Percentiles rank a stretch among this genome's conserved stretches.
These are phyloP conservation scores for Vachellia pachyceras DNA, from an alignment of 306 rosid genomes.

Conservation along the genomic window DNA sequence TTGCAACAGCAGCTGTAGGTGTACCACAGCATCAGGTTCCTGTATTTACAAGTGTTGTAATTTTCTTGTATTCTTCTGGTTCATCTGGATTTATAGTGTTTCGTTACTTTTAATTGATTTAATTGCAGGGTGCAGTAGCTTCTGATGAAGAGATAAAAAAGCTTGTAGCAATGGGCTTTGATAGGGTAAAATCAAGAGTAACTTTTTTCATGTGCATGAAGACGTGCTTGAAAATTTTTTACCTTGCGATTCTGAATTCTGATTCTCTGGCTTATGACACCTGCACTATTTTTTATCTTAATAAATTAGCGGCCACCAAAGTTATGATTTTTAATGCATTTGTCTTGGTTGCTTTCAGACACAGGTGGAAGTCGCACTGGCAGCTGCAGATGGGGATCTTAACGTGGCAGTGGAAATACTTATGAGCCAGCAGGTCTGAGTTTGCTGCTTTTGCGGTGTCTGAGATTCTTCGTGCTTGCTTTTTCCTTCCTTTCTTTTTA, in stretches of 20 bases:
- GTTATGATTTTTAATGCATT: conserved; percentile 36
- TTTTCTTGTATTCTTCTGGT: conserved; percentile 31
- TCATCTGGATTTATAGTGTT: conserved; percentile 39
- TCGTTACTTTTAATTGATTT: conserved; percentile 20
- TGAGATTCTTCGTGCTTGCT: not conserved
- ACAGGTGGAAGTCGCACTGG: conserved; percentile 95
- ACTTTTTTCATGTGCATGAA: conserved; percentile 23
- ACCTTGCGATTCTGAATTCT: not conserved
- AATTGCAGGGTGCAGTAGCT: conserved; percentile 65
- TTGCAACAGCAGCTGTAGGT: conserved; percentile 48
- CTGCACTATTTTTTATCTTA: conserved; percentile 4
- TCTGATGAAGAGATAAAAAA: conserved; percentile 79
- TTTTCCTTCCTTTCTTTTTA: not conserved
- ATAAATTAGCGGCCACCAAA: not conserved
- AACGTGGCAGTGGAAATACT: conserved; percentile 94
- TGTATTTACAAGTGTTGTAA: conserved; percentile 15
- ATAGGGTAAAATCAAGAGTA: conserved; percentile 61
- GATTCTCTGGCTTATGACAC: conserved; percentile 17
- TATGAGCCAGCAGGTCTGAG: conserved; percentile 89
- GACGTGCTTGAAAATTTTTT: conserved; percentile 27
- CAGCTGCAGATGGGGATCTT: conserved; percentile 97
- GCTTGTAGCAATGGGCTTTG: conserved; percentile 96
- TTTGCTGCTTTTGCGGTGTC: conserved; percentile 21
- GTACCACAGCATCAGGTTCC: conserved; percentile 75
- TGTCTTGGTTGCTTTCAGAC: conserved; percentile 65